Evolutionary conservation across 148 eudicot species (phyloP).

Genomic region (Bassia scoparia): DNA sequence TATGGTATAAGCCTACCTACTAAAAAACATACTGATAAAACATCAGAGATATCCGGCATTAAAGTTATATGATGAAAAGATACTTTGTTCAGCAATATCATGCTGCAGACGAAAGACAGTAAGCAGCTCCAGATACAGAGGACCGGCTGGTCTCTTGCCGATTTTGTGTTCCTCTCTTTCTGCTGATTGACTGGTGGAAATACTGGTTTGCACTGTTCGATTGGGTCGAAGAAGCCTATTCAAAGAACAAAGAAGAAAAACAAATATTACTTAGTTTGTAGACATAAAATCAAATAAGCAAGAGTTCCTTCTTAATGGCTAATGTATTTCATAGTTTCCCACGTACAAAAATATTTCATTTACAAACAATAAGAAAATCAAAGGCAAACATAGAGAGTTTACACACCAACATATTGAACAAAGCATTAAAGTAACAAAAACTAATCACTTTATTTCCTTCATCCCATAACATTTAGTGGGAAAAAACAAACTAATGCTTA

Average conservation of each 20-base stretch:
- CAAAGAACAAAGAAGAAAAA: slow-evolving; percentile 19
- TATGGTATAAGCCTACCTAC: background rate
- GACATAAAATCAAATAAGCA: slow-evolving; percentile 3
- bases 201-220: slow-evolving; percentile 30
- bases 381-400: background rate
- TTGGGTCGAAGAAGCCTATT: slow-evolving; percentile 42
- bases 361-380: background rate
- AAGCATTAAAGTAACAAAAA: background rate
- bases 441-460: too few relatives aligned
- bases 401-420: background rate
- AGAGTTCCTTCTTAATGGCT: background rate
- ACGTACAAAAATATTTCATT: background rate
- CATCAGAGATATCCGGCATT: slow-evolving; percentile 87
- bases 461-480: too few relatives aligned
- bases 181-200: slow-evolving; percentile 21
- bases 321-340: background rate
- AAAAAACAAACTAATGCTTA: too few relatives aligned
- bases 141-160: slow-evolving; percentile 46
- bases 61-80: slow-evolving; percentile 66
- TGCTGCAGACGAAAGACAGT: slow-evolving; percentile 78
- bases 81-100: slow-evolving; percentile 83
- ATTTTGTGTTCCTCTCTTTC: slow-evolving; percentile 48
- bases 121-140: slow-evolving; percentile 73
- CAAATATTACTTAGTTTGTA: slow-evolving; percentile 22
- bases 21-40: slow-evolving; percentile 50